A percentile compares a stretch with the other conserved stretches of the same genome.
Conservation (phyloP, 2,329 filamentous ascomycete species). For the Fusarium xylarioides region DNA sequence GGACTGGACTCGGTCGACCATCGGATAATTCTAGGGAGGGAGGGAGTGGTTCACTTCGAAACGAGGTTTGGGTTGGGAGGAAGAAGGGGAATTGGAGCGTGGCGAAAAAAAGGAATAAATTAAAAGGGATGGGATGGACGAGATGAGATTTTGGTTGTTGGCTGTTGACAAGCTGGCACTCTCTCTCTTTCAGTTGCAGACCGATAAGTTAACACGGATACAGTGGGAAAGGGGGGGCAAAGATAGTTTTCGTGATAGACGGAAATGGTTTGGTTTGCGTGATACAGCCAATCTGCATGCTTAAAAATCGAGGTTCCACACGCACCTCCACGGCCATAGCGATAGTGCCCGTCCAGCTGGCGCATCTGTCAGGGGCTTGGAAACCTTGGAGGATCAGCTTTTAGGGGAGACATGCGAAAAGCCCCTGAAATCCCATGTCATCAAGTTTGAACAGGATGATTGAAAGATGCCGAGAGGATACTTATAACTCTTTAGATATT, state of each 20-base stretch:
- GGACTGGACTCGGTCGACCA: constrained; percentile 41
- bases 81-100: constrained; percentile 16
- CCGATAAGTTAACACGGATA: constrained; percentile 1
- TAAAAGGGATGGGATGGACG: constrained; percentile 16
- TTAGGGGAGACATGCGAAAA: constrained; percentile 10
- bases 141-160: constrained; percentile 3
- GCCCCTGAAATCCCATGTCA: constrained; percentile 30
- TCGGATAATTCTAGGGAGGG: constrained; percentile 20
- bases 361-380: constrained; percentile 28
- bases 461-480: background rate
- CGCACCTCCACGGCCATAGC: constrained; percentile 17
- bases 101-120: constrained; percentile 28
- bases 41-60: constrained; percentile 12
- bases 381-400: constrained; percentile 9
- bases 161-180: constrained; percentile 19
- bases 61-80: constrained; percentile 9
- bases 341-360: constrained; percentile 14
- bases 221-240: constrained; percentile 27
- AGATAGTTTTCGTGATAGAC: constrained; percentile 23
- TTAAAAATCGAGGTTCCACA: constrained; percentile 1
- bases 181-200: background rate
- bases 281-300: constrained; percentile 34
- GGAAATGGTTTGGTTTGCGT: constrained; percentile 29
- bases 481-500: background rate
- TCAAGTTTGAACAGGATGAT: constrained; percentile 12